Evolutionary conservation across 2,329 filamentous ascomycete species (phyloP), one percentile per base, ranked within the genome.

Genomic region (Trichoderma harzianum): DNA sequence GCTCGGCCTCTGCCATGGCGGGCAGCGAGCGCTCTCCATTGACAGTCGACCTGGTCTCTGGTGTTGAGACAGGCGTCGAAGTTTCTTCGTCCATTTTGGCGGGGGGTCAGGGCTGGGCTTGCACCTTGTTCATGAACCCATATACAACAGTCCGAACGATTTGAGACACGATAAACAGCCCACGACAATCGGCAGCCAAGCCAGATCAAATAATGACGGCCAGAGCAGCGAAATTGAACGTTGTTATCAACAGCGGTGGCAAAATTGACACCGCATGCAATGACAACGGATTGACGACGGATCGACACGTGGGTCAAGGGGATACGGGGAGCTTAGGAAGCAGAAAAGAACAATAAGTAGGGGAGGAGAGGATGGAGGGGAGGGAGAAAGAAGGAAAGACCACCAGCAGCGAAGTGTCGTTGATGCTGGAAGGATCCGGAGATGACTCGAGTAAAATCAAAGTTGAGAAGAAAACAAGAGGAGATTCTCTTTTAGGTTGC

Each of bases 1-100:
- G 80, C 69, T 81, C 83, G 36, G 81, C 78, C n/a, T 85, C 83
- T 26, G 83, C 83, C 57, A 60, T 60, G 1, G 83, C 84, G 83
- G 76, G 51, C 14, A 47, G 12, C 14, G 53, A 26, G 24, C 69
- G 67, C 30, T 71, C 62, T 32, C 55, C 58, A 7, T 69, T 69
- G 39, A 34, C 30, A 6, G 67, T 62, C 28, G 65, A 55, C n/a
- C 60, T 57, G 1, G 43, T 67, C n/a, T 39, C 71, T 16, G 57
- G 57, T 21, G 60, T 69, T n/a, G 71, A 55, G 51, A 69, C n/a
- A 21, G 71, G 65, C 28, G 65, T 62, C 36, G 71, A 63, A 24
- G 24, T 57, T 69, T 72, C 71, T 64, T 72, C 71, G 60, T 64
- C 65, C 71, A 72, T 72, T 51, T 24, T 62, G 24, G 60, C 32